Percentiles rank a stretch among this genome's conserved stretches.
These are phyloP conservation scores for Yarrowia sp. DNA, from an alignment of 805 yeast genomes.

Conservation along the genomic window DNA sequence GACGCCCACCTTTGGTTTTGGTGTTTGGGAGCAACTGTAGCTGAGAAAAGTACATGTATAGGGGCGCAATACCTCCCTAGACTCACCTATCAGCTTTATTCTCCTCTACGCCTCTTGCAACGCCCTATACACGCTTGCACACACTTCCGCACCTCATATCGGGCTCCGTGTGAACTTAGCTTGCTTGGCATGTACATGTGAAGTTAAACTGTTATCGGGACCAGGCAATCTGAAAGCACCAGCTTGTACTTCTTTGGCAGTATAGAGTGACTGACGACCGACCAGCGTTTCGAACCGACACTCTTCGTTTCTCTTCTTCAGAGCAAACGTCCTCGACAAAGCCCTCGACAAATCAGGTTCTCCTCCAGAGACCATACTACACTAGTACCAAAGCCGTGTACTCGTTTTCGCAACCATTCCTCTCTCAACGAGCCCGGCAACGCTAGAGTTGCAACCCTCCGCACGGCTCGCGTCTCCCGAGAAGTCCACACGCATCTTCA, in stretches of 20 bases:
- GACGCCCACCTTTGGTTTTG: not conserved
- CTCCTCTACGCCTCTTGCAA: not conserved
- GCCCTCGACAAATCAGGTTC: not conserved
- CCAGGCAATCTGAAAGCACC: not conserved
- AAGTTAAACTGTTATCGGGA: constrained; percentile 1
- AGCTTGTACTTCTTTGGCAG: not conserved
- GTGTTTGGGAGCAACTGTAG: not conserved
- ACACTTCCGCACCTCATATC: not conserved
- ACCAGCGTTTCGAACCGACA: too few species aligned
- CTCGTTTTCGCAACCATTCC: not conserved
- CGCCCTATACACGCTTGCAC: too few species aligned
- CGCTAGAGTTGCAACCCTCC: constrained; percentile 16
- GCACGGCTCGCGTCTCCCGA: not conserved
- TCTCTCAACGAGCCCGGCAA: not conserved
- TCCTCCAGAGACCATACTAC: not conserved
- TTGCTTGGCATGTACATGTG: not conserved
- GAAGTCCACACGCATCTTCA: not conserved
- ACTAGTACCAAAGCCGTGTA: not conserved
- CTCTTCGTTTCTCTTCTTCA: too few species aligned
- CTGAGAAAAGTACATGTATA: not conserved
- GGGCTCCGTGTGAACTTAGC: not conserved
- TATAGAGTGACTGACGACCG: too few species aligned
- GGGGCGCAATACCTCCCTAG: too few species aligned
- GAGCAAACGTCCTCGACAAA: too few species aligned
- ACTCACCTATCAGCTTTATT: not conserved